Percentiles rank a stretch among this genome's conserved stretches.
phyloP scores from a whole-genome alignment of 2,329 filamentous ascomycete genomes.

The Lachnum nothofagi region DNA sequence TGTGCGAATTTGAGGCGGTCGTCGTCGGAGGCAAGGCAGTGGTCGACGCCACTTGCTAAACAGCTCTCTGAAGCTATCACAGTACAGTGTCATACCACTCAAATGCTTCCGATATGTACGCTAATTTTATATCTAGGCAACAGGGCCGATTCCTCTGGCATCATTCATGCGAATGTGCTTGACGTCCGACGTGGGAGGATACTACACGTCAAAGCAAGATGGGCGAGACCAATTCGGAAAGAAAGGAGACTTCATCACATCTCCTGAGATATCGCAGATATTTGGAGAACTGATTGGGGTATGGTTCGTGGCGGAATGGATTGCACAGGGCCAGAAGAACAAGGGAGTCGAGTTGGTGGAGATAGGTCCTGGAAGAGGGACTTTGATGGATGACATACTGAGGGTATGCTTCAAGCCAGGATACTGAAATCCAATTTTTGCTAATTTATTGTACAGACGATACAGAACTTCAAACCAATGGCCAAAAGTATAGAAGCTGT shows the following conservation, averaged over 20 bases:
- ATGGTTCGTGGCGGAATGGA: conserved; percentile 96
- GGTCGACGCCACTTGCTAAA: conserved; percentile 90
- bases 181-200: conserved; percentile 83
- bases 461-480: conserved; percentile 76
- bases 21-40: conserved; percentile 43
- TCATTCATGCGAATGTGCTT: conserved; percentile 98
- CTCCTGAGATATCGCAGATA: conserved; percentile 93
- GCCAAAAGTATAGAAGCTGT: conserved; percentile 74
- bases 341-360: conserved; percentile 84
- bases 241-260: conserved; percentile 93
- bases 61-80: conserved; percentile 81
- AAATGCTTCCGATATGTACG: neutral
- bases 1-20: conserved; percentile 26
- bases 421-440: conserved; percentile 4
- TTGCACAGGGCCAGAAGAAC: conserved; percentile 73
- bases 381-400: conserved; percentile 93
- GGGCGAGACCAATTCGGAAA: conserved; percentile 84
- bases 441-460: conserved; percentile 53
- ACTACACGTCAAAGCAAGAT: conserved; percentile 73
- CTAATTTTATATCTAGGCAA: conserved; percentile 53
- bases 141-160: conserved; percentile 85
- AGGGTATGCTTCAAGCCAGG: conserved; percentile 52
- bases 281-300: conserved; percentile 93
- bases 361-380: conserved; percentile 88
- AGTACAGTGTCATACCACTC: conserved; percentile 44